These are phyloP conservation scores for Saturnispora mendoncae DNA, from an alignment of 805 yeast genomes.

Conservation along the genomic window DNA sequence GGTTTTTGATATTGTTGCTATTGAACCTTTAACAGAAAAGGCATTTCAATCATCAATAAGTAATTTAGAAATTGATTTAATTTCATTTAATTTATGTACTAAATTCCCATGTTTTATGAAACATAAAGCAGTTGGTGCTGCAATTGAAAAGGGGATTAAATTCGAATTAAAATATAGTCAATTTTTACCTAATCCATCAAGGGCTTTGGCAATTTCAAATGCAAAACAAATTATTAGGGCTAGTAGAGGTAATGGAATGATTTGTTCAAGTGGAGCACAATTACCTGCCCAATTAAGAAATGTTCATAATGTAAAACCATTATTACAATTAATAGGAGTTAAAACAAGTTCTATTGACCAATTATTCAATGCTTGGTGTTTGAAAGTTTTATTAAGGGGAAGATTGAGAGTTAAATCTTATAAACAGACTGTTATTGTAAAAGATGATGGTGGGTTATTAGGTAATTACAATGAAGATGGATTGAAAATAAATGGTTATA, in stretches of 20 bases:
- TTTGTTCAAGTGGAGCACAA: slow-evolving; percentile 65
- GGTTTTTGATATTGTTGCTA: slow-evolving; percentile 70
- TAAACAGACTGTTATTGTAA: slow-evolving; percentile 62
- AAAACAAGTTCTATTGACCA: slow-evolving; percentile 51
- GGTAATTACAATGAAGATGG: slow-evolving; percentile 16
- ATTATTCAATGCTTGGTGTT: slow-evolving; percentile 52
- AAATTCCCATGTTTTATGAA: slow-evolving; percentile 69
- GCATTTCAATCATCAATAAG: slow-evolving; percentile 68
- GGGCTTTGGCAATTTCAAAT: slow-evolving; percentile 63
- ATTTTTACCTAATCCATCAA: slow-evolving; percentile 32
- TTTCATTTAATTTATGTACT: slow-evolving; percentile 58
- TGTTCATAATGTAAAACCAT: slow-evolving; percentile 56
- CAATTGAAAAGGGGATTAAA: slow-evolving; percentile 71
- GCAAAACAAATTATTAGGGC: slow-evolving; percentile 70
- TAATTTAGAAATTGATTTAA: slow-evolving; percentile 70
- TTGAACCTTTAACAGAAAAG: slow-evolving; percentile 72
- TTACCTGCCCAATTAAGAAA: slow-evolving; percentile 45
- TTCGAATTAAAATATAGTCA: slow-evolving; percentile 69
- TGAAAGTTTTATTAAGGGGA: slow-evolving; percentile 62
- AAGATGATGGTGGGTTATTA: slow-evolving; percentile 35
- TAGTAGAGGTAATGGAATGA: slow-evolving; percentile 68
- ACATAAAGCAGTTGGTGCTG: slow-evolving; percentile 79
- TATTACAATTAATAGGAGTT: slow-evolving; percentile 64
- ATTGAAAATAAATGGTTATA: neutral
- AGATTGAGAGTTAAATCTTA: slow-evolving; percentile 63